Conservation (phyloP, 768 basidiomycete species). For the Termitomyces titanicus region DNA sequence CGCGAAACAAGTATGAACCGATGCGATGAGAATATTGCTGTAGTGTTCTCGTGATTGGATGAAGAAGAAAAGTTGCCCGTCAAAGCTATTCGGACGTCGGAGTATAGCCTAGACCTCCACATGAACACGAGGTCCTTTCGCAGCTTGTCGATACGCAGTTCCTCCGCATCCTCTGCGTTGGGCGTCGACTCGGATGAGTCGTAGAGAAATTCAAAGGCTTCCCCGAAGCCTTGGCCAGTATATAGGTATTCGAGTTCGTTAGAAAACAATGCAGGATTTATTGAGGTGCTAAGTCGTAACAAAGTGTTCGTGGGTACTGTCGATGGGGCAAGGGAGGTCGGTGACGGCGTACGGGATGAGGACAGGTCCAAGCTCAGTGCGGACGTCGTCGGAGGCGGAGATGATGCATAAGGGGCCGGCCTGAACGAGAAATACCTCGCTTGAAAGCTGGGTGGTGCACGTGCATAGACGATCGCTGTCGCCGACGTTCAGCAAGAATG, state of each 20-base stretch:
- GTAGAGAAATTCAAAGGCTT: slow-evolving; percentile 85
- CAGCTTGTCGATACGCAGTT: slow-evolving; percentile 74
- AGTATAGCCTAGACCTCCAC: slow-evolving; percentile 94
- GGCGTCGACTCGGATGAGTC: slow-evolving; percentile 56
- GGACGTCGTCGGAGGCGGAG: slow-evolving; percentile 56
- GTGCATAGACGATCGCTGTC: slow-evolving; percentile 84
- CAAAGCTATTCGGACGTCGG: slow-evolving; percentile 83
- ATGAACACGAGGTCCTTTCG: slow-evolving; percentile 93
- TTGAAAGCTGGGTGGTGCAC: slow-evolving; percentile 91
- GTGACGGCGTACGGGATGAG: slow-evolving; percentile 29
- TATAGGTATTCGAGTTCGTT: slow-evolving; percentile 95
- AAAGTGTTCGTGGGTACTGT: slow-evolving; percentile 38
- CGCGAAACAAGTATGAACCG: slow-evolving; percentile 90
- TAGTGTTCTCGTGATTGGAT: slow-evolving; percentile 61
- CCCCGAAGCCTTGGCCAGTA: slow-evolving; percentile 85
- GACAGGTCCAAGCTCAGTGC: slow-evolving; percentile 54
- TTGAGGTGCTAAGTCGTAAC: slow-evolving; percentile 61
- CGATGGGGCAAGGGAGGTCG: slow-evolving; percentile 44
- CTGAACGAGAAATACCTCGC: slow-evolving; percentile 81
- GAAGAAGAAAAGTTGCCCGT: slow-evolving; percentile 65
- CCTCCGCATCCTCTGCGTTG: slow-evolving; percentile 41
- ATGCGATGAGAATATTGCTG: slow-evolving; percentile 87
- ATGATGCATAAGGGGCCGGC: slow-evolving; percentile 42
- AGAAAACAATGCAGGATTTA: slow-evolving; percentile 78
- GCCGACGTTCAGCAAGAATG: background rate